Base-by-base conservation (phyloP, 345 rosid species). In the Syzygium jambos region DNA sequence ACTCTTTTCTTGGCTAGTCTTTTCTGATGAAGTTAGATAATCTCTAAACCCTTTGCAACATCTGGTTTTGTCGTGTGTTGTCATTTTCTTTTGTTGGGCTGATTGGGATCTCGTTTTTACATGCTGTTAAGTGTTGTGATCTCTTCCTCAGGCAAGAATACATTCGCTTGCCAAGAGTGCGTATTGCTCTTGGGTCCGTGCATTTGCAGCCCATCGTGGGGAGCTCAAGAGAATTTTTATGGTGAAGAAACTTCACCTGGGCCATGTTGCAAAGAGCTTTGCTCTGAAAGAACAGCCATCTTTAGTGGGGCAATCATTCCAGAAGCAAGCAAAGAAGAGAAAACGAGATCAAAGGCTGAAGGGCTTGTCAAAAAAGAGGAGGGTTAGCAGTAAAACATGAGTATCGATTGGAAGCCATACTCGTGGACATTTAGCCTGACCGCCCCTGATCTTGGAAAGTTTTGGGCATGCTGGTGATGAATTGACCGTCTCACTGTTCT, bases 241-340 rank as follows among this genome's bases (percentile, higher is more conserved):
- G 92, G 95, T 95, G 89, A 96, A 98, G 94, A 96, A 94, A 86
- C 99, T 98, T 92, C 99, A 98, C 87, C 87, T 98, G 52, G 99
- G 99, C 84, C 99, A 98, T 90, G 99, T 94, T n/a, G 99, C 99
- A 30, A 98, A 94, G 90, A 96, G 99, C 92, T 98, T 98, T 91
- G 98, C 96, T 43, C 85, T 98, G 89, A 95, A 93, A 92, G 98
- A 98, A 51, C 98, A 95, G 84, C 99, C 99, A 13, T 96, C 99
- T 16, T 89, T 95, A 89, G 98, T 98, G 12, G 98, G 97, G 8
- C 92, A 91, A 61, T 89, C 98, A 52, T 96, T 95, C 87, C 96
- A 94, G 84, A 86, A 27, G 52, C 95, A 94, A 88, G 90, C 89
- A 68, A 93, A 95, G 89, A 96, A 96, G 95, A 93, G 99, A 92